phyloP scores from a whole-genome alignment of 176 grass and related monocot genomes.

The Secale cereale region DNA sequence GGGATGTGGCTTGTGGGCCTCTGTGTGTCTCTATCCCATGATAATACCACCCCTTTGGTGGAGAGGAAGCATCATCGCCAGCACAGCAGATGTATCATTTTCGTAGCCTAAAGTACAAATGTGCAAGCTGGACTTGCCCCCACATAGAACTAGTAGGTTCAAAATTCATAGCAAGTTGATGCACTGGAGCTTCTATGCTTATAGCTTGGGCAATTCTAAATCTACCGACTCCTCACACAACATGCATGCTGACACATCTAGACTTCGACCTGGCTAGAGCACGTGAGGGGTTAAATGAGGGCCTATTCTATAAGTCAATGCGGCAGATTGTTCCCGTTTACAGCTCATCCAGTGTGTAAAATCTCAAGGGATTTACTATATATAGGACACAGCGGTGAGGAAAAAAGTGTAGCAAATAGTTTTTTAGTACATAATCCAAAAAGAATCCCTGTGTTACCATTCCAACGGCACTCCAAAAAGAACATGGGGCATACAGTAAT shows the following conservation, averaged over 20 bases:
- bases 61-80: conserved; percentile 17
- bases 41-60: conserved; percentile 22
- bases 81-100: conserved; percentile 21
- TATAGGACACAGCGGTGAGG: background rate
- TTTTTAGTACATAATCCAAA: background rate
- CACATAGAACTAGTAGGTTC: conserved; percentile 32
- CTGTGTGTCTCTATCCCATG: conserved; percentile 1
- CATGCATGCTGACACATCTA: conserved; percentile 43
- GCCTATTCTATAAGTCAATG: background rate
- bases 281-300: conserved; percentile 43
- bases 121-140: conserved; percentile 31
- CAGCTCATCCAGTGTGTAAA: conserved; percentile 22
- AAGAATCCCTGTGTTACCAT: background rate
- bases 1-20: conserved; percentile 13
- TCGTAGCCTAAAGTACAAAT: conserved; percentile 29
- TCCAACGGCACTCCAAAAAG: background rate
- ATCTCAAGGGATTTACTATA: background rate
- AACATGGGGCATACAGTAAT: background rate
- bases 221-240: conserved; percentile 15
- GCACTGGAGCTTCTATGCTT: conserved; percentile 9
- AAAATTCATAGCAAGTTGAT: conserved; percentile 22
- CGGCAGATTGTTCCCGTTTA: conserved; percentile 18
- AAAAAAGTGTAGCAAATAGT: background rate
- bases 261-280: conserved; percentile 29
- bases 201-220: conserved; percentile 16